These are phyloP conservation scores for barrel medic (Medicago truncatula) DNA, from an alignment of 306 rosid species.

Conservation along the genomic window DNA sequence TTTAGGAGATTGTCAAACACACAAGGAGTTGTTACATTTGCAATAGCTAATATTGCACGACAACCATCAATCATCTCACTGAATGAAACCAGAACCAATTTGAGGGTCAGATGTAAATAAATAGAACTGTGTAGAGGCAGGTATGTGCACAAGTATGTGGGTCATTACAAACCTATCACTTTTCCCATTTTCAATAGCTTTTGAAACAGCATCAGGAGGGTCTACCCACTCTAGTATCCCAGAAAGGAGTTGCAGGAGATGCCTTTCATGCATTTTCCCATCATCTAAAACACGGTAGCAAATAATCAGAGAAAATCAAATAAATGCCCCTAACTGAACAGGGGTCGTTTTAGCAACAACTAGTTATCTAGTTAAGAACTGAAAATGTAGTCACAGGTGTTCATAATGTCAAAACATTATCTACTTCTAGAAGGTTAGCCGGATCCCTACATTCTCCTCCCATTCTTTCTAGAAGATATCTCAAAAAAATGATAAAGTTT, in stretches of 20 bases:
- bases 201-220: slow-evolving; percentile 84
- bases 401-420: not conserved
- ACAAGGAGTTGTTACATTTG: slow-evolving; percentile 71
- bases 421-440: slow-evolving; percentile 31
- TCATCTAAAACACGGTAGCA: slow-evolving; percentile 63
- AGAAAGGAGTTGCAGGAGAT: slow-evolving; percentile 79
- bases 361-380: slow-evolving; percentile 23
- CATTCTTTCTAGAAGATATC: slow-evolving; percentile 27
- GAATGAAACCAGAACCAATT: slow-evolving; percentile 48
- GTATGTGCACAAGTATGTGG: slow-evolving; percentile 24
- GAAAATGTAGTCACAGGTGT: slow-evolving; percentile 5
- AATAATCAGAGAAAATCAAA: slow-evolving; percentile 40
- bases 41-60: slow-evolving; percentile 88
- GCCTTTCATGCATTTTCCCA: slow-evolving; percentile 76
- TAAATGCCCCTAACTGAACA: slow-evolving; percentile 35
- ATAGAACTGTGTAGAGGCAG: slow-evolving; percentile 7
- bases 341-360: slow-evolving; percentile 18
- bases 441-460: slow-evolving; percentile 20
- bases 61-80: slow-evolving; percentile 98
- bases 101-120: slow-evolving; percentile 39
- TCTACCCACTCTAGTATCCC: slow-evolving; percentile 91
- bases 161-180: slow-evolving; percentile 74
- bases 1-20: slow-evolving; percentile 78
- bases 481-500: not conserved
- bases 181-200: slow-evolving; percentile 79